These are phyloP conservation scores for Pleurotus platypus DNA, from an alignment of 768 basidiomycete genomes.

Conservation along the genomic window DNA sequence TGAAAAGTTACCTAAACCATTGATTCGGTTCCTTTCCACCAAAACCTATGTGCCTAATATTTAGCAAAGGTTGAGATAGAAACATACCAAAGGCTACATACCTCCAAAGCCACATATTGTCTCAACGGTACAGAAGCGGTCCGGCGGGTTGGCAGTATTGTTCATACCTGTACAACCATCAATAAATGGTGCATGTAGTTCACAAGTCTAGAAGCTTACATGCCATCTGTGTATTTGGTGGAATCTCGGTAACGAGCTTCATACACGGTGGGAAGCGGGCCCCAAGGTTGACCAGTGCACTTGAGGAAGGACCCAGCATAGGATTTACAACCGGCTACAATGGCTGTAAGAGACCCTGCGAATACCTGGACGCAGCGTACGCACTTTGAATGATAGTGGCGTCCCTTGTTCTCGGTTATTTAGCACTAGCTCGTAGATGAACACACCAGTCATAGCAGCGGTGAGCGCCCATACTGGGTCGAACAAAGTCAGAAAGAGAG, in stretches of 20 bases:
- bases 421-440: constrained; percentile 83
- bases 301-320: constrained; percentile 87
- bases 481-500: constrained; percentile 11
- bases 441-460: constrained; percentile 62
- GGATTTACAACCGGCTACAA: constrained; percentile 75
- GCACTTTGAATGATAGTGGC: constrained; percentile 81
- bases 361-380: constrained; percentile 5
- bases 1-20: constrained; percentile 38
- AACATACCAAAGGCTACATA: constrained; percentile 27
- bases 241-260: constrained; percentile 62
- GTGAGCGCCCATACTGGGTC: constrained; percentile 61
- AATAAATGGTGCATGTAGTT: neutral
- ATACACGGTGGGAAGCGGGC: constrained; percentile 94
- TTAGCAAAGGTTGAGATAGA: neutral
- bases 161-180: constrained; percentile 55
- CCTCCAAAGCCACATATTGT: constrained; percentile 90
- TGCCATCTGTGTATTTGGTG: constrained; percentile 49
- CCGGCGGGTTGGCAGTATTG: constrained; percentile 78
- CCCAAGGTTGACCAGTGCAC: constrained; percentile 81
- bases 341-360: neutral
- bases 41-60: constrained; percentile 28
- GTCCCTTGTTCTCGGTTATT: constrained; percentile 76
- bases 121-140: constrained; percentile 67
- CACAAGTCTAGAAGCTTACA: constrained; percentile 39
- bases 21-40: constrained; percentile 38